Evolutionary conservation across 805 yeast genomes (phyloP).

Genomic region (Spathaspora sp.): DNA sequence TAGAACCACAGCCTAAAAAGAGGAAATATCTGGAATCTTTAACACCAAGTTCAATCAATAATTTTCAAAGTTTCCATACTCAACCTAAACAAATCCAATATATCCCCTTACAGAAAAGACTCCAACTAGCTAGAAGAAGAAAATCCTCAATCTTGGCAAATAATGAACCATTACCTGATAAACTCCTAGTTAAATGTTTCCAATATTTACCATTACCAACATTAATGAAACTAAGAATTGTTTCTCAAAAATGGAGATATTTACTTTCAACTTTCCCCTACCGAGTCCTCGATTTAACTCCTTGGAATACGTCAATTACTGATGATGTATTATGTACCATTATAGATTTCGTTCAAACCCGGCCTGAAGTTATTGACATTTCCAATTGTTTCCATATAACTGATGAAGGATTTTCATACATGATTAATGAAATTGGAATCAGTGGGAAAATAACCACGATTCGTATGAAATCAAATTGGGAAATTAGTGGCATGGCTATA

Average conservation of each 20-base stretch:
- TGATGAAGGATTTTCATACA: slow-evolving; percentile 67
- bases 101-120: slow-evolving; percentile 51
- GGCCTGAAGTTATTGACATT: slow-evolving; percentile 59
- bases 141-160: slow-evolving; percentile 55
- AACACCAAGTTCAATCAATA: slow-evolving; percentile 24
- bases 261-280: slow-evolving; percentile 55
- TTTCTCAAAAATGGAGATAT: slow-evolving; percentile 68
- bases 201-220: slow-evolving; percentile 50
- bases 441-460: slow-evolving; percentile 53
- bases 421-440: slow-evolving; percentile 70
- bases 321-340: slow-evolving; percentile 57
- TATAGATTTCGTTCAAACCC: slow-evolving; percentile 65
- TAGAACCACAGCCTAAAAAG: background rate
- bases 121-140: slow-evolving; percentile 44
- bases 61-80: slow-evolving; percentile 22
- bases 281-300: slow-evolving; percentile 50
- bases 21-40: slow-evolving; percentile 29
- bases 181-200: slow-evolving; percentile 51
- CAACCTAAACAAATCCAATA: slow-evolving; percentile 41
- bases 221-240: slow-evolving; percentile 55
- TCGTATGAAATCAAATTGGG: slow-evolving; percentile 71
- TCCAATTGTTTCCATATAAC: slow-evolving; percentile 77
- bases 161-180: slow-evolving; percentile 58
- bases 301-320: slow-evolving; percentile 58
- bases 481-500: slow-evolving; percentile 74